phyloP scores from a whole-genome alignment of 176 grass and related monocot species.

The Tillandsia leiboldiana region DNA sequence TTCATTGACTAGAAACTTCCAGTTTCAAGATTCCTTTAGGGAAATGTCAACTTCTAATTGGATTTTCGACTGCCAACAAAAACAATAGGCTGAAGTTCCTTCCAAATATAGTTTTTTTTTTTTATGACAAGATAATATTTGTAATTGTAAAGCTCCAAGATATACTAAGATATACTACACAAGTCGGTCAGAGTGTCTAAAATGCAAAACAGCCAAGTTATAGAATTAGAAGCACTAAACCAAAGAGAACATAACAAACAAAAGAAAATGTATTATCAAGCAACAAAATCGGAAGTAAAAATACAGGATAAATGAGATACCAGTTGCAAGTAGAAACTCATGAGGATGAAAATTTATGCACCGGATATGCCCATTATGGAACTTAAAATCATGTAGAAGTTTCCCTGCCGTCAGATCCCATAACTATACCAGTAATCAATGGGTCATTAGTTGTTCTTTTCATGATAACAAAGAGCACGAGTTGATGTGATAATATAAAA shows the following conservation, averaged over 20 bases:
- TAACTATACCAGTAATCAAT: slow-evolving; percentile 16
- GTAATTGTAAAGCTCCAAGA: too few relatives aligned
- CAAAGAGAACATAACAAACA: background rate
- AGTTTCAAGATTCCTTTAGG: too few relatives aligned
- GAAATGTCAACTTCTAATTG: too few relatives aligned
- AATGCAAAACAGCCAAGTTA: background rate
- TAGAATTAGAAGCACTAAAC: background rate
- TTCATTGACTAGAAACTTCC: too few relatives aligned
- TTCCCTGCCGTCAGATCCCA: slow-evolving; percentile 99
- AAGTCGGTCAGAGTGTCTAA: background rate
- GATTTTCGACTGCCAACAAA: too few relatives aligned
- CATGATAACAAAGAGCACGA: background rate
- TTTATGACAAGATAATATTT: too few relatives aligned
- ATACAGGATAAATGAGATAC: slow-evolving; percentile 28
- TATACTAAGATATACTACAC: too few relatives aligned
- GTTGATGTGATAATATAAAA: background rate
- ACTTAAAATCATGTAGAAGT: slow-evolving; percentile 94
- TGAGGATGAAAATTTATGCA: slow-evolving; percentile 91
- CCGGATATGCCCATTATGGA: slow-evolving; percentile 57
- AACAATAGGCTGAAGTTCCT: too few relatives aligned
- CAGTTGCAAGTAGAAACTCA: slow-evolving; percentile 96
- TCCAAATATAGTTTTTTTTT: too few relatives aligned
- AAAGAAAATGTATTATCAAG: background rate
- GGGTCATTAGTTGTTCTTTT: background rate
- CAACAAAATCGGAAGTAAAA: background rate